Conservation (phyloP, 345 rosid species). For the Acer yangbiense region DNA sequence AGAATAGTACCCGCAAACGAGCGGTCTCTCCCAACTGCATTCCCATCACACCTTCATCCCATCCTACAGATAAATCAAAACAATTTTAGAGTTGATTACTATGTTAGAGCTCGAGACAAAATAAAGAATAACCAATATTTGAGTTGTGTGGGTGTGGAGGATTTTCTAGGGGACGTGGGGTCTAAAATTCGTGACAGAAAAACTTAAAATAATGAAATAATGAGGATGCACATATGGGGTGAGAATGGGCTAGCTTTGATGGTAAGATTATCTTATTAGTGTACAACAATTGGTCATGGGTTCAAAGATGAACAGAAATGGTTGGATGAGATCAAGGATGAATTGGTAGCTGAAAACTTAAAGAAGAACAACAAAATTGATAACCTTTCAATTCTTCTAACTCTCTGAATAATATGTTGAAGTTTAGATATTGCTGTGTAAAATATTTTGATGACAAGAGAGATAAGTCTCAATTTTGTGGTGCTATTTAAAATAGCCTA, state of each 20-base stretch:
- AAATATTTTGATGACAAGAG: neutral
- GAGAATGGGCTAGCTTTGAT: neutral
- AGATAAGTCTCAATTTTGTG: neutral
- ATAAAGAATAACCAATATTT: neutral
- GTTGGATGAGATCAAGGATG: neutral
- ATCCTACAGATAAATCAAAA: conserved; percentile 51
- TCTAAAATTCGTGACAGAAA: neutral
- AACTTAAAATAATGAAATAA: neutral
- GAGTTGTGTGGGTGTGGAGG: neutral
- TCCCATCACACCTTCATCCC: conserved; percentile 98
- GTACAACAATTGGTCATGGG: neutral
- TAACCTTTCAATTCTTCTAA: neutral
- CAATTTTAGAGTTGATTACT: neutral
- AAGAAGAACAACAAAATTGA: neutral
- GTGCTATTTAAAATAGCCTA: too few species aligned
- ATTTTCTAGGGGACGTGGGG: neutral
- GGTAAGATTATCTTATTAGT: neutral
- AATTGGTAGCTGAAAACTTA: neutral
- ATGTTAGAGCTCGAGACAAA: neutral
- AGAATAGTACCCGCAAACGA: conserved; percentile 73
- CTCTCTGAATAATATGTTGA: neutral
- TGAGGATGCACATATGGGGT: neutral
- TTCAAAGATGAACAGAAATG: neutral
- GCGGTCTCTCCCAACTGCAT: conserved; percentile 97
- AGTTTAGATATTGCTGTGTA: neutral